Evolutionary conservation across 2,329 filamentous ascomycete genomes (phyloP), one percentile per base, ranked within the genome.

Genomic region (Gaeumannomyces sp.): DNA sequence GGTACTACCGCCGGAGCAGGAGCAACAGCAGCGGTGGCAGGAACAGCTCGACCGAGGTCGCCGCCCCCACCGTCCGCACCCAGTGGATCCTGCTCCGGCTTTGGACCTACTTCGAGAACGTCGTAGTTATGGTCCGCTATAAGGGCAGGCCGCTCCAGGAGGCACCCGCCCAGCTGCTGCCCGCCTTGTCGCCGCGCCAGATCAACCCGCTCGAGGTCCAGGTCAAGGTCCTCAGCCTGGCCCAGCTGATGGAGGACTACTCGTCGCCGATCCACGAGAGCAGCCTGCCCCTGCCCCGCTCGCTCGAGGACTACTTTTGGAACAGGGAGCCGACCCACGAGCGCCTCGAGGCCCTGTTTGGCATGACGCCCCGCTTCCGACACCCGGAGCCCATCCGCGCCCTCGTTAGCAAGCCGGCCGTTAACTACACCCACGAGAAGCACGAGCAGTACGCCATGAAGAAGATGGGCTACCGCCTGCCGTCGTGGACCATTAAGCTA

Each of bases 51-150:
- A 7, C 16, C 38, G 38, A 45, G 38, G 16, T 45, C 38, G 38
- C 16, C 8, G 22, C 19, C 19, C 14, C 22, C 27, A 2, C 16
- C 27, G 59, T 31, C 1, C 59, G 59, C 27, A 31, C 28, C 13
- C 59, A 60, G 29, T 60, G 31, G 28, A 31, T 60, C 14, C 22
- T 60, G 27, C 59, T 60, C 1, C 59, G 59, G 27, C 22, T 60
- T 3, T 60, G 59, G 59, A 60, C 59, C 14, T n/a, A 31, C 59
- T 31, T n/a, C 5, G 59, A 31, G 27, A 31, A 60, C 16, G 22
- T 31, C 28, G 13, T 60, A 1, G 59, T 60, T 16, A 60, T 60
- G 59, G 25, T 60, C 31, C 59, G 59, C 29, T 60, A 60, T 19
- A 16, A 8, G 16, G 59, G 28, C 59, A 16, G 59, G 25, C 14